Conservation (phyloP, 495 filamentous ascomycete species). For the Penicillium pancosmium region DNA sequence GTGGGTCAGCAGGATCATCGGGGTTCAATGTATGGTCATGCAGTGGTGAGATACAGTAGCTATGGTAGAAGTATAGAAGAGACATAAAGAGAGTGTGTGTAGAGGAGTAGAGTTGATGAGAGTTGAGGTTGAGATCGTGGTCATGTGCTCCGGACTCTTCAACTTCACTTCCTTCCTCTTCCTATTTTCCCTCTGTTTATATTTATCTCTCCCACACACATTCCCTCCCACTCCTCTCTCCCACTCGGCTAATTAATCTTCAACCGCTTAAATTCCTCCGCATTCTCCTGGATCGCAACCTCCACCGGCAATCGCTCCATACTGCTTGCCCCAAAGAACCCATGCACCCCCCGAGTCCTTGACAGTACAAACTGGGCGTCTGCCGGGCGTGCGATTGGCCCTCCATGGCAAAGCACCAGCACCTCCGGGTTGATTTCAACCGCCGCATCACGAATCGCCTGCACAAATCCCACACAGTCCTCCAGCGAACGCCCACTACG, state of each 20-base stretch:
- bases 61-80: neutral
- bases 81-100: neutral
- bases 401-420: slow-evolving; percentile 71
- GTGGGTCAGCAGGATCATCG: neutral
- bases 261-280: slow-evolving; percentile 60
- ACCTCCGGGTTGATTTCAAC: slow-evolving; percentile 55
- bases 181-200: neutral
- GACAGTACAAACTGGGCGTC: slow-evolving; percentile 66
- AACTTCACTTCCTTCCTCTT: slow-evolving; percentile 18
- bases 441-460: slow-evolving; percentile 65
- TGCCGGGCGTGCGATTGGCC: slow-evolving; percentile 61
- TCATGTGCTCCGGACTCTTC: neutral
- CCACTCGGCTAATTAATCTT: slow-evolving; percentile 17
- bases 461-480: slow-evolving; percentile 58
- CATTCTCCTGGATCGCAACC: slow-evolving; percentile 63
- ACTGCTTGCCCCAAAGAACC: slow-evolving; percentile 71
- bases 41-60: neutral
- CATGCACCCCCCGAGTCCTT: slow-evolving; percentile 62
- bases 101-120: neutral
- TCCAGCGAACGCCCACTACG: slow-evolving; percentile 62
- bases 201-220: slow-evolving; percentile 1
- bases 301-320: slow-evolving; percentile 75
- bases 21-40: neutral
- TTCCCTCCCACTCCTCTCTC: neutral
- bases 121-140: neutral